Conservation (phyloP, 2,329 filamentous ascomycete genomes). For the Sporothrix phasma region DNA sequence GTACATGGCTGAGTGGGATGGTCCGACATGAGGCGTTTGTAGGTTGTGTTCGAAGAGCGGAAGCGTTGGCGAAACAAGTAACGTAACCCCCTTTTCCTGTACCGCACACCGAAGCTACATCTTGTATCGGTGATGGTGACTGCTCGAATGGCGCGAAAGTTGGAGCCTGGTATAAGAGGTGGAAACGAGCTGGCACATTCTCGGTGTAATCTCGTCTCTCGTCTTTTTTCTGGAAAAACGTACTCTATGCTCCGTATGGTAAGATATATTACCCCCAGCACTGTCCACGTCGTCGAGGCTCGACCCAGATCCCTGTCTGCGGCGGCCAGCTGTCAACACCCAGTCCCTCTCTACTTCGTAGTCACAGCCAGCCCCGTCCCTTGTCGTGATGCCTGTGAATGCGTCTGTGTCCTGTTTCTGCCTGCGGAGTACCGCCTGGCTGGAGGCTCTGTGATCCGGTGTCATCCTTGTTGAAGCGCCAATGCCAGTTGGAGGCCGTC, state of each 20-base stretch:
- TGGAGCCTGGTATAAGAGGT: no score
- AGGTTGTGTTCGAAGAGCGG: no score
- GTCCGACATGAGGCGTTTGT: no score
- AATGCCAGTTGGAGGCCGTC: neutral
- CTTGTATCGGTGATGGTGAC: neutral
- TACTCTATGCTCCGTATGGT: no score
- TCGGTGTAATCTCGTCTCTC: neutral
- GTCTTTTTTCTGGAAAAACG: neutral
- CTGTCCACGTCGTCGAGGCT: neutral
- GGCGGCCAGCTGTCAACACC: neutral
- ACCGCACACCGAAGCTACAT: no score
- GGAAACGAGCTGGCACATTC: neutral
- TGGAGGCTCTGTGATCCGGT: neutral
- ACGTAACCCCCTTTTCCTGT: no score
- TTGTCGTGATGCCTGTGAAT: neutral
- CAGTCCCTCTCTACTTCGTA: no score
- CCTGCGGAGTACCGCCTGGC: no score
- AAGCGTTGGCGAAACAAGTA: conserved; percentile 1
- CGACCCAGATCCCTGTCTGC: conserved; percentile 1
- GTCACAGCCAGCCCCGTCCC: neutral
- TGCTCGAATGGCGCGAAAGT: no score
- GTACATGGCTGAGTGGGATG: neutral
- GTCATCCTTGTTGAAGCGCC: neutral
- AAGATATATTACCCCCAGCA: neutral
- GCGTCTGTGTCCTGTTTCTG: neutral